Evolutionary conservation across 2,329 filamentous ascomycete species (phyloP).

Genomic region (Cephalotrichum gorgonifer): DNA sequence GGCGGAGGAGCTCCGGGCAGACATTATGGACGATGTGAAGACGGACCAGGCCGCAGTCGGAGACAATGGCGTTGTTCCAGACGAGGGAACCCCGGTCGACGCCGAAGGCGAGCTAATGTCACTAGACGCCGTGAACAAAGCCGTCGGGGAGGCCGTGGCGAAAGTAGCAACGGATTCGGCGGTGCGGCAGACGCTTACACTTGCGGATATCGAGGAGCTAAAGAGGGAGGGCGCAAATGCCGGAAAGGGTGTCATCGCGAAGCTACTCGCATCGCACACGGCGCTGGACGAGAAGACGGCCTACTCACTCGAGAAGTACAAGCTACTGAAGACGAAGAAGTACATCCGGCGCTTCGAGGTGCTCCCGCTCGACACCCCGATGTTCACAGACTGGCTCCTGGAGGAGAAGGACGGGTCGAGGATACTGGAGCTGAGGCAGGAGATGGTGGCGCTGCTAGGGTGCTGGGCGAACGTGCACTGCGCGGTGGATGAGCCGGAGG

Average conservation of each 20-base stretch:
- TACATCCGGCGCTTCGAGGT: slow-evolving; percentile 83
- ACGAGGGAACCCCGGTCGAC: slow-evolving; percentile 14
- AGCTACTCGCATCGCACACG: slow-evolving; percentile 80
- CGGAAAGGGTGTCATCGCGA: slow-evolving; percentile 85
- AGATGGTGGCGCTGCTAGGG: slow-evolving; percentile 68
- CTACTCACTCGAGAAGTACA: slow-evolving; percentile 93
- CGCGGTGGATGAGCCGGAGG: slow-evolving; percentile 27
- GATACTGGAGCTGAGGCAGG: slow-evolving; percentile 78
- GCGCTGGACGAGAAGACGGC: slow-evolving; percentile 88
- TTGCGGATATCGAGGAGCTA: slow-evolving; percentile 65
- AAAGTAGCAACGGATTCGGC: slow-evolving; percentile 32
- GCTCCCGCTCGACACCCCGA: slow-evolving; percentile 69
- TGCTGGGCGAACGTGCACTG: slow-evolving; percentile 90
- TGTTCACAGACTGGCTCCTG: slow-evolving; percentile 67
- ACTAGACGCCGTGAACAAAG: slow-evolving; percentile 10
- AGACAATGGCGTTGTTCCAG: slow-evolving; percentile 18
- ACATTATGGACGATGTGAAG: slow-evolving; percentile 47
- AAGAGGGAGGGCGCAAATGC: slow-evolving; percentile 65
- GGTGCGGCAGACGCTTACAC: slow-evolving; percentile 65
- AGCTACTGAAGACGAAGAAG: slow-evolving; percentile 85
- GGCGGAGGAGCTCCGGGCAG: slow-evolving; percentile 72
- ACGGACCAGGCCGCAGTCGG: slow-evolving; percentile 31
- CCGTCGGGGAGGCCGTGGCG: slow-evolving; percentile 1
- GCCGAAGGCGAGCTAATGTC: slow-evolving; percentile 13
- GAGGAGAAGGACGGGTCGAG: slow-evolving; percentile 63